phyloP scores from a whole-genome alignment of 2,329 filamentous ascomycete genomes.

The Aspergillus uvarum region DNA sequence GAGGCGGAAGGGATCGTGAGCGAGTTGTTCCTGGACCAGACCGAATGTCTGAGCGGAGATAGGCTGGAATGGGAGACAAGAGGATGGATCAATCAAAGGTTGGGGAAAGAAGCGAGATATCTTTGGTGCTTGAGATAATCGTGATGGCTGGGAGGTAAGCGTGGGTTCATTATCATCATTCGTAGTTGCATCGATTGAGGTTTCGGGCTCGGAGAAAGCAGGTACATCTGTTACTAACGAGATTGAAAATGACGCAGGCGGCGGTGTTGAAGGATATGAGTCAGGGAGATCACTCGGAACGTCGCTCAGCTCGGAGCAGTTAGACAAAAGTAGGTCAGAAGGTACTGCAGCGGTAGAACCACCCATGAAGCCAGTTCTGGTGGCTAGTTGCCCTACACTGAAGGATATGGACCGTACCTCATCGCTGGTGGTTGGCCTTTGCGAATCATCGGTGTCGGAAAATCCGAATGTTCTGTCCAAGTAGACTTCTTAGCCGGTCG shows the following conservation, averaged over 20 bases:
- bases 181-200: slow-evolving; percentile 9
- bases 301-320: slow-evolving; percentile 36
- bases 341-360: slow-evolving; percentile 10
- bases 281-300: slow-evolving; percentile 31
- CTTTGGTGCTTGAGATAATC: slow-evolving; percentile 27
- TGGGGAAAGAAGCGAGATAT: slow-evolving; percentile 47
- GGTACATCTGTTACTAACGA: not conserved
- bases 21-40: slow-evolving; percentile 78
- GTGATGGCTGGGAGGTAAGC: slow-evolving; percentile 12
- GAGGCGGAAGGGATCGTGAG: slow-evolving; percentile 72
- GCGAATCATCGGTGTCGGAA: slow-evolving; percentile 42
- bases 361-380: too few species aligned
- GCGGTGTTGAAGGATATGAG: not conserved
- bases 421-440: slow-evolving; percentile 37
- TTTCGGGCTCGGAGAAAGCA: not conserved
- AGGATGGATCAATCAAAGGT: slow-evolving; percentile 36
- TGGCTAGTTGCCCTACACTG: not conserved
- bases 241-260: not conserved
- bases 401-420: slow-evolving; percentile 43
- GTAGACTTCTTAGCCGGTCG: not conserved
- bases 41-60: slow-evolving; percentile 67
- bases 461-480: slow-evolving; percentile 26
- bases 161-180: slow-evolving; percentile 7
- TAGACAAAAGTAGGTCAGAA: slow-evolving; percentile 29
- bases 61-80: slow-evolving; percentile 62